Conservation (phyloP, 2,329 filamentous ascomycete genomes). For the Neonectria ditissima region DNA sequence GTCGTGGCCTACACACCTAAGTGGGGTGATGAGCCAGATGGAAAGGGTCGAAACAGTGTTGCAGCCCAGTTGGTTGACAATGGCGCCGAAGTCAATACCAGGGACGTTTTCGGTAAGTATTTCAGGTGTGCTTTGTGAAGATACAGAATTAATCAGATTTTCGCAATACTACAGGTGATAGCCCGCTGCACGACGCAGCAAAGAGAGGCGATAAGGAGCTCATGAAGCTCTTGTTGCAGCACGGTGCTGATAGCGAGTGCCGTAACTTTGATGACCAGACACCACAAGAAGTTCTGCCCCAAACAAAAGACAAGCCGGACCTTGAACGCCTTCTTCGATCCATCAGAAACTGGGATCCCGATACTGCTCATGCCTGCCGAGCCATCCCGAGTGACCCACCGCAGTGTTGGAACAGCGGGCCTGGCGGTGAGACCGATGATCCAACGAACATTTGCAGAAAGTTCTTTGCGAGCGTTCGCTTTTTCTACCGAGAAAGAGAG, state of each 20-base stretch:
- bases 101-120: constrained; percentile 14
- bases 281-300: constrained; percentile 13
- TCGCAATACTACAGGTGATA: too few relatives aligned
- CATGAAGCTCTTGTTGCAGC: constrained; percentile 11
- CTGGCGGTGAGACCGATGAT: too few relatives aligned
- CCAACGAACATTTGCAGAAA: too few relatives aligned
- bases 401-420: constrained; percentile 16
- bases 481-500: constrained; percentile 6
- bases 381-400: not conserved
- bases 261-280: constrained; percentile 22
- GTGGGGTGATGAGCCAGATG: too few relatives aligned
- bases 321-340: not conserved
- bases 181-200: constrained; percentile 14
- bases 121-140: too few relatives aligned
- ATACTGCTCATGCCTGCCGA: not conserved
- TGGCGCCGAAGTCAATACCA: constrained; percentile 20
- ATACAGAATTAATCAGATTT: too few relatives aligned
- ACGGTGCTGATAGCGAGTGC: constrained; percentile 21
- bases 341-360: not conserved
- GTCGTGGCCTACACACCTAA: too few relatives aligned
- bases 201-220: constrained; percentile 3
- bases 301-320: not conserved
- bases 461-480: constrained; percentile 5
- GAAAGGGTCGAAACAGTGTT: too few relatives aligned
- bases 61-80: too few relatives aligned